These are phyloP conservation scores for Trypethelium eluteriae DNA, from an alignment of 495 filamentous ascomycete genomes.

Conservation along the genomic window DNA sequence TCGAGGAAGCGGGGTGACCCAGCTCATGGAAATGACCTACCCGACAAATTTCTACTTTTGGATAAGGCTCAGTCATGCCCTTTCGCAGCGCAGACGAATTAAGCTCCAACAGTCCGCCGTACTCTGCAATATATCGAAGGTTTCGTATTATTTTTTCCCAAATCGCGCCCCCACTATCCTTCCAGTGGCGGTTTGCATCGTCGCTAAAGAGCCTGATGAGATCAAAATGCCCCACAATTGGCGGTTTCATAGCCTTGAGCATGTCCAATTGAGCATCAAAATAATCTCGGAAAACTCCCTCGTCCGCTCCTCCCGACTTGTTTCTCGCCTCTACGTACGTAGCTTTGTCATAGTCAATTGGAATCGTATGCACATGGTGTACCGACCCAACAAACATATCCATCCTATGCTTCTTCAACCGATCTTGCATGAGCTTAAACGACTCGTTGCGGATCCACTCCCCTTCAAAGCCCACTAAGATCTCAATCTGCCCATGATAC, in stretches of 20 bases:
- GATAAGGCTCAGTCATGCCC: constrained; percentile 86
- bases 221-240: constrained; percentile 89
- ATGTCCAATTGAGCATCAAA: constrained; percentile 82
- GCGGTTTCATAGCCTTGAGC: constrained; percentile 63
- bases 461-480: constrained; percentile 84
- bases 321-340: constrained; percentile 59
- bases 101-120: constrained; percentile 79
- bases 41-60: constrained; percentile 67
- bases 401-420: constrained; percentile 54
- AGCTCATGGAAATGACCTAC: constrained; percentile 38
- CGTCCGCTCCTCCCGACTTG: constrained; percentile 56
- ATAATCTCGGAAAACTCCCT: constrained; percentile 66
- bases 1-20: background rate
- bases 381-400: constrained; percentile 89
- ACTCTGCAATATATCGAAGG: constrained; percentile 56
- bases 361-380: constrained; percentile 76
- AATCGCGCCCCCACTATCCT: constrained; percentile 41
- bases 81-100: constrained; percentile 83
- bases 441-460: constrained; percentile 81
- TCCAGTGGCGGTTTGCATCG: constrained; percentile 51
- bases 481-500: constrained; percentile 63
- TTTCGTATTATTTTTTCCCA: constrained; percentile 71
- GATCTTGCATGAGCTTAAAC: constrained; percentile 45
- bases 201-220: constrained; percentile 73
- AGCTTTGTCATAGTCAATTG: constrained; percentile 75